Conservation (phyloP, 179 eudicot species). For the Gypsophila paniculata region DNA sequence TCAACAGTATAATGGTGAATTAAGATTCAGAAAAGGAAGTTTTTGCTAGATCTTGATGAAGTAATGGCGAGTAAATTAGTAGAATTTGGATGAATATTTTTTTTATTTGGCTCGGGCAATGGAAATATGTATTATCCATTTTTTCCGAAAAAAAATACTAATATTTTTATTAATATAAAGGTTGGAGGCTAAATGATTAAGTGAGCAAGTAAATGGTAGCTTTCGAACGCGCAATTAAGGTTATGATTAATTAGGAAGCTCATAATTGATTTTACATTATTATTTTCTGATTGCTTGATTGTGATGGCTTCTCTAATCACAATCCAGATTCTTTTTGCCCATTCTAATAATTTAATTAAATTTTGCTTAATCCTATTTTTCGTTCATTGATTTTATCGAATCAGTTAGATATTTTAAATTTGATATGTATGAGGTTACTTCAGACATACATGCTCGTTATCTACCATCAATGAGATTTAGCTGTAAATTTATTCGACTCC, state of each 20-base stretch:
- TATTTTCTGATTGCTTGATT: slow-evolving; percentile 13
- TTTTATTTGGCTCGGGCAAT: too few relatives aligned
- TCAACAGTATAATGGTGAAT: too few relatives aligned
- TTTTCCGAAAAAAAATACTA: not conserved
- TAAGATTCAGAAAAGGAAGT: too few relatives aligned
- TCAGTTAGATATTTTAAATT: not conserved
- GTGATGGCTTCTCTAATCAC: not conserved
- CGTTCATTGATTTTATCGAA: slow-evolving; percentile 15
- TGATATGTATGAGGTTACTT: not conserved
- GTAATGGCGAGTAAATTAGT: too few relatives aligned
- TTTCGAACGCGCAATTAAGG: slow-evolving; percentile 27
- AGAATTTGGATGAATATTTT: too few relatives aligned
- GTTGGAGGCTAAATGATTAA: slow-evolving; percentile 25
- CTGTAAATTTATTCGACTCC: too few relatives aligned
- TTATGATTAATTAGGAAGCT: not conserved
- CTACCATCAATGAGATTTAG: not conserved
- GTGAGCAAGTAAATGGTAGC: slow-evolving; percentile 29
- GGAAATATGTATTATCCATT: too few relatives aligned
- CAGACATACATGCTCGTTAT: not conserved
- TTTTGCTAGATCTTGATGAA: too few relatives aligned
- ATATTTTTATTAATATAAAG: not conserved
- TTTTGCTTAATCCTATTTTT: not conserved
- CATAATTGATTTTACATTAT: slow-evolving; percentile 17
- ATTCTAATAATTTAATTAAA: not conserved
- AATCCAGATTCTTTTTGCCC: not conserved